A percentile compares a stretch with the other conserved stretches of the same genome.
Evolutionary conservation across 805 yeast genomes (phyloP).

Genomic region (Candida alai): DNA sequence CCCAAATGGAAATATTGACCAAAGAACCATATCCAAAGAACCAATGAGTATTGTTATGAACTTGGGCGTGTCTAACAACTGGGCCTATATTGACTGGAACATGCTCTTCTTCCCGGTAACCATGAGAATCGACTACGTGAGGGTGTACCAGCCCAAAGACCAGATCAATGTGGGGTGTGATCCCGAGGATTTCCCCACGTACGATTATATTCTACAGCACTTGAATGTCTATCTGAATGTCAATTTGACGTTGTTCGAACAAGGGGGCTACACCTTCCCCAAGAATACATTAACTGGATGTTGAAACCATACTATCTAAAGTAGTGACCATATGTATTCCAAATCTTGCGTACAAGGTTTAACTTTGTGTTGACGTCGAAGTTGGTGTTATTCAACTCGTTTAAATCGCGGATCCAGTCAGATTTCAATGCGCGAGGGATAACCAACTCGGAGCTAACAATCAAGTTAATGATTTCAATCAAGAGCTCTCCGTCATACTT

Average conservation of each 20-base stretch:
- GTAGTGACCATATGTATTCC: slow-evolving; percentile 53
- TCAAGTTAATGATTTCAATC: slow-evolving; percentile 61
- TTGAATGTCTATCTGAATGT: slow-evolving; percentile 60
- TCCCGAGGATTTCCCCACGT: slow-evolving; percentile 80
- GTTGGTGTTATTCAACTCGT: slow-evolving; percentile 48
- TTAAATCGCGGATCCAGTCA: slow-evolving; percentile 64
- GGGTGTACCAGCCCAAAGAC: slow-evolving; percentile 83
- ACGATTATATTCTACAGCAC: slow-evolving; percentile 74
- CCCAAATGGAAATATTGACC: slow-evolving; percentile 86
- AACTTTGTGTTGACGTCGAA: slow-evolving; percentile 37
- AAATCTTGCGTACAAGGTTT: slow-evolving; percentile 51
- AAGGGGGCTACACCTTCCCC: slow-evolving; percentile 59
- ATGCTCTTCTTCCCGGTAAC: slow-evolving; percentile 70
- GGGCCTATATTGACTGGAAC: slow-evolving; percentile 94
- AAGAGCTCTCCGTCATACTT: slow-evolving; percentile 56
- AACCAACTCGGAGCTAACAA: slow-evolving; percentile 43
- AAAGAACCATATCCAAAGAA: slow-evolving; percentile 79
- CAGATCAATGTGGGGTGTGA: slow-evolving; percentile 69
- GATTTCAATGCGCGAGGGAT: slow-evolving; percentile 47
- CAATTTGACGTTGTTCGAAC: slow-evolving; percentile 71
- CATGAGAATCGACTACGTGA: slow-evolving; percentile 77
- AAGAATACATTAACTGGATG: slow-evolving; percentile 29
- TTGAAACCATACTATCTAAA: slow-evolving; percentile 18
- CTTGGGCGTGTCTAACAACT: slow-evolving; percentile 85
- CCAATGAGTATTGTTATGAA: slow-evolving; percentile 90